Conservation (phyloP, 1,284 basidiomycete genomes). For the Schizopora paradoxa region DNA sequence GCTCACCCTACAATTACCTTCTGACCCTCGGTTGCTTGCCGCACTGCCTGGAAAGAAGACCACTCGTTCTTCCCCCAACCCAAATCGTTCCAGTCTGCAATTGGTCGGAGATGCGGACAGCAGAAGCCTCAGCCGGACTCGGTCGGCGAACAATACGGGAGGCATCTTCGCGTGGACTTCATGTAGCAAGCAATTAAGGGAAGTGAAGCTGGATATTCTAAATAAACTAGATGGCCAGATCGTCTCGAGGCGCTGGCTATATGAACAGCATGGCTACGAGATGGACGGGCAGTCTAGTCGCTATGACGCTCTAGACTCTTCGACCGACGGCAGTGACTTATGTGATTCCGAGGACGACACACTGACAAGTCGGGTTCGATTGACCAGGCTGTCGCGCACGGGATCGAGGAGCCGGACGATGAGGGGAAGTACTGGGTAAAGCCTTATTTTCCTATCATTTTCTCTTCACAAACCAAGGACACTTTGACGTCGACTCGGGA, state of each 20-base stretch:
- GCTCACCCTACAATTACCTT: constrained; percentile 84
- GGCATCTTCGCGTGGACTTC: constrained; percentile 52
- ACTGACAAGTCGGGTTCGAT: constrained; percentile 24
- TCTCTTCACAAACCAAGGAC: too few species aligned
- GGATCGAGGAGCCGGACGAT: constrained; percentile 25
- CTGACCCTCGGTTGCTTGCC: constrained; percentile 69
- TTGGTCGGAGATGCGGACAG: constrained; percentile 24
- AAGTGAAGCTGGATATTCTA: constrained; percentile 52
- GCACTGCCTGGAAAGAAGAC: constrained; percentile 53
- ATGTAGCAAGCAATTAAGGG: constrained; percentile 51
- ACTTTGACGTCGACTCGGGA: too few species aligned
- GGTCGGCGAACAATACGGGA: constrained; percentile 32
- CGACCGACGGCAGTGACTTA: constrained; percentile 22
- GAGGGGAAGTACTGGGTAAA: too few species aligned
- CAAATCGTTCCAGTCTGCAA: neutral
- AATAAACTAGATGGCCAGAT: constrained; percentile 73
- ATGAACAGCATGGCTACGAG: constrained; percentile 33
- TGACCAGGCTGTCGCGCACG: constrained; percentile 25
- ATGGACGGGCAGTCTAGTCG: constrained; percentile 31
- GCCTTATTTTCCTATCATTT: too few species aligned
- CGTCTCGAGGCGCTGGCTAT: constrained; percentile 46
- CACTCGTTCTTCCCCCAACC: constrained; percentile 19
- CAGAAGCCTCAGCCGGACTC: constrained; percentile 34
- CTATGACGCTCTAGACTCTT: constrained; percentile 36
- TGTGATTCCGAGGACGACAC: constrained; percentile 32